These are phyloP conservation scores for Vanrija humicola DNA, from an alignment of 1,284 basidiomycete genomes.

Conservation along the genomic window DNA sequence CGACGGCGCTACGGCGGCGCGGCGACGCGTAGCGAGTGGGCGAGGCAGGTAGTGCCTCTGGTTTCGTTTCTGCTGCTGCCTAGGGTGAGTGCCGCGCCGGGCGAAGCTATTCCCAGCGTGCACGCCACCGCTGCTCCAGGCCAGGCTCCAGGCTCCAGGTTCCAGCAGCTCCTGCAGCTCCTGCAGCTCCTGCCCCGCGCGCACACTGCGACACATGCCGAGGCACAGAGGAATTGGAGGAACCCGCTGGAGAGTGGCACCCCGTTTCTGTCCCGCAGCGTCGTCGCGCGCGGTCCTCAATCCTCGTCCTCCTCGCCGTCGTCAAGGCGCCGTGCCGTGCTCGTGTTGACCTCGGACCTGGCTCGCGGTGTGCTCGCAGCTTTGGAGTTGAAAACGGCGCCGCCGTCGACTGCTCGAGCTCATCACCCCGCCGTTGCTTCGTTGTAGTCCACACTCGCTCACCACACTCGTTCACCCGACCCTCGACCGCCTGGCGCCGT, in stretches of 20 bases:
- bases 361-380: background rate
- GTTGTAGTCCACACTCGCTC: background rate
- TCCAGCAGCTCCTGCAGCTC: too few species aligned
- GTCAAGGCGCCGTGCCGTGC: background rate
- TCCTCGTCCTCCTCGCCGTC: background rate
- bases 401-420: background rate
- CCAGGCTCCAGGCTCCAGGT: too few species aligned
- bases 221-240: background rate
- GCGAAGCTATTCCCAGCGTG: too few species aligned
- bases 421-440: background rate
- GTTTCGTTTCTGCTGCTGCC: too few species aligned
- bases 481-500: background rate
- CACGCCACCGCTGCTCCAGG: too few species aligned
- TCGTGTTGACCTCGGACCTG: background rate
- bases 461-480: slow-evolving; percentile 4
- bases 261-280: background rate
- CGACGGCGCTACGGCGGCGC: too few species aligned
- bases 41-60: too few species aligned
- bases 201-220: too few species aligned
- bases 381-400: background rate
- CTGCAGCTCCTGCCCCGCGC: too few species aligned
- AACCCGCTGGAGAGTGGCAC: background rate
- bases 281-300: background rate
- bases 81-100: too few species aligned
- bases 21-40: too few species aligned